Percentiles rank a stretch among this genome's conserved stretches.
Evolutionary conservation across 2,329 filamentous ascomycete species (phyloP).

Genomic region (Aspergillus sp.): DNA sequence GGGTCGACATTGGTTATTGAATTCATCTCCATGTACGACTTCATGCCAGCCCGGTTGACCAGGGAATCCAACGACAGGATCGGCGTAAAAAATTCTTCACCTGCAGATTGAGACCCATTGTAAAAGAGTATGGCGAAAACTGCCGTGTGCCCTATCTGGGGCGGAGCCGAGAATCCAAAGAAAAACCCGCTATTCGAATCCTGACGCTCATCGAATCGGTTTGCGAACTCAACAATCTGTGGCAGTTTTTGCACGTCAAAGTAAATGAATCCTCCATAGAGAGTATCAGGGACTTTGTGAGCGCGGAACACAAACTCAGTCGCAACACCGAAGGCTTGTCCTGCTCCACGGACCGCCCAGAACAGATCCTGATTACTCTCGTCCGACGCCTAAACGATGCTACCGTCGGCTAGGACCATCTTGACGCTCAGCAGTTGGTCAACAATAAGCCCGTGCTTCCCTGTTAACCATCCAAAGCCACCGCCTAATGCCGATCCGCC

Average conservation of each 20-base stretch:
- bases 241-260: conserved; percentile 3
- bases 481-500: neutral
- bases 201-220: conserved; percentile 10
- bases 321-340: conserved; percentile 46
- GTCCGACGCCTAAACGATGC: conserved; percentile 40
- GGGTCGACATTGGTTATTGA: conserved; percentile 12
- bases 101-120: conserved; percentile 2
- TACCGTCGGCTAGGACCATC: conserved; percentile 27
- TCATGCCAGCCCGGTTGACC: conserved; percentile 1
- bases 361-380: conserved; percentile 50
- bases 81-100: conserved; percentile 8
- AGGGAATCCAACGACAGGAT: neutral
- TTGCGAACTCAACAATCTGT: conserved; percentile 12
- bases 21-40: conserved; percentile 12
- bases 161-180: conserved; percentile 12
- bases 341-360: conserved; percentile 49
- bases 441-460: neutral
- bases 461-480: neutral
- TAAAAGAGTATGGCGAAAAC: conserved; percentile 12
- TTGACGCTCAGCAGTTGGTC: neutral
- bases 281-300: neutral
- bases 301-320: conserved; percentile 40
- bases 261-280: conserved; percentile 10
- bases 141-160: neutral
- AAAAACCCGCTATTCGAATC: conserved; percentile 12